Base-by-base conservation (phyloP, 139 green algal genomes). In the Mychonastes homosphaera region DNA sequence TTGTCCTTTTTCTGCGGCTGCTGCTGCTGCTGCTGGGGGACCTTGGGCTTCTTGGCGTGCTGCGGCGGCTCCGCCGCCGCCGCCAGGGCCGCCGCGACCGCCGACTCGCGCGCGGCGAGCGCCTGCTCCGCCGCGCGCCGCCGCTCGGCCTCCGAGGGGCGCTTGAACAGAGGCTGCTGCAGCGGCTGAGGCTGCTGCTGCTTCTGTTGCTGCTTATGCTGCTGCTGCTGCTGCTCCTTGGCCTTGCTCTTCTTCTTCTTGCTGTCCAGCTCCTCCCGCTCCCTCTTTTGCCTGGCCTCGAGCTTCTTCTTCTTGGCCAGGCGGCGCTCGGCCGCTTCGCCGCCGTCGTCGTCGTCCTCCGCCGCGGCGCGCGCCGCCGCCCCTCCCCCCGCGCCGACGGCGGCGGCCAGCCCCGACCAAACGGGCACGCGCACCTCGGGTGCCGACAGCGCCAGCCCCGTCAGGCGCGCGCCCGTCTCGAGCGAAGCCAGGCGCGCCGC, bases 401-500 rank as follows among this genome's bases (percentile, higher is more conserved):
- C n/a, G n/a, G 8, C 41, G 6, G 41, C 41, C 41, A 7, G 19
- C 8, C 41, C 41, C 10, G 41, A 18, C 8, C 23, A n/a, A 18
- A n/a, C 41, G 19, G 41, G 8, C 41, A 28, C 19, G 19, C 41
- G 7, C 41, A 16, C 29, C 4, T 49, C 50, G 9, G 49, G 50
- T 45, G 49, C 60, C 4, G 50, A 58, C 27, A 67, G 49, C 35
- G 48, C 38, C 60, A 67, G 58, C 16, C 75, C 71, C 27, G 75
- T 82, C 46, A 82, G 64, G 7, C 75, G 63, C 3, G 63, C 75
- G 16, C 40, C 8, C 0, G 64, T 78, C 0, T 58, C 30, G 2
- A 64, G 48, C 12, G 12, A n/a, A 23, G 46, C 56, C 21, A 71
- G 39, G 33, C 64, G 53, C 48, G 26, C 39, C 21, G 27, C 56